Conservation (phyloP, 257 asterid genomes). For the Lavandula angustifolia region DNA sequence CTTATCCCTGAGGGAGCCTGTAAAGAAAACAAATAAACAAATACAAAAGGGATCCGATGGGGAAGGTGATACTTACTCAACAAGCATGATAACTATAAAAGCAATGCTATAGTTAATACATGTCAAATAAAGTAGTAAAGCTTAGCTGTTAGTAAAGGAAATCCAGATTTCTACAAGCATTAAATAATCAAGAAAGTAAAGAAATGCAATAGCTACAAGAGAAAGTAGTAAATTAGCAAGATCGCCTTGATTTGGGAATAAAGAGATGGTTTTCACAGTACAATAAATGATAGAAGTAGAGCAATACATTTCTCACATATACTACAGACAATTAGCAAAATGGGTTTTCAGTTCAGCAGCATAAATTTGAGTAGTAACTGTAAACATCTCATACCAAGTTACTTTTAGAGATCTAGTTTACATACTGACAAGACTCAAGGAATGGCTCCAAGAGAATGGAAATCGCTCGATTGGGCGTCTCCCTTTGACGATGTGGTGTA, state of each 20-base stretch:
- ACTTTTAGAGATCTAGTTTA: slow-evolving; percentile 25
- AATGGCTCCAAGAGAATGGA: slow-evolving; percentile 42
- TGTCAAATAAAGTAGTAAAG: not conserved
- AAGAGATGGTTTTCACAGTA: not conserved
- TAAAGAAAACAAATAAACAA: not conserved
- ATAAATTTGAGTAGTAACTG: slow-evolving; percentile 12
- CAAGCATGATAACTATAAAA: not conserved
- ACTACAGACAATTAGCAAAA: slow-evolving; percentile 28
- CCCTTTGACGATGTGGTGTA: slow-evolving; percentile 42
- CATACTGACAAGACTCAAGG: slow-evolving; percentile 37
- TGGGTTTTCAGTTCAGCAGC: slow-evolving; percentile 7
- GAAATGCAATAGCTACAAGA: not conserved
- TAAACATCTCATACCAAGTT: slow-evolving; percentile 26
- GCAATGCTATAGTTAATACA: not conserved
- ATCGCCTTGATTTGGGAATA: not conserved
- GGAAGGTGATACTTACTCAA: slow-evolving; percentile 5
- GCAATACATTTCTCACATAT: slow-evolving; percentile 7
- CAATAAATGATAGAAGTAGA: not conserved
- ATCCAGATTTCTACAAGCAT: not conserved
- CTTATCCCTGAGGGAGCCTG: slow-evolving; percentile 23
- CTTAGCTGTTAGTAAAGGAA: slow-evolving; percentile 17
- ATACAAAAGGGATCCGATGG: not conserved
- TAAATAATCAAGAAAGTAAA: not conserved
- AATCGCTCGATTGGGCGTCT: slow-evolving; percentile 43
- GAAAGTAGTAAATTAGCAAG: not conserved